These are phyloP conservation scores for Podila verticillata DNA, from an alignment of 192 early-diverging fungal species.

Conservation along the genomic window DNA sequence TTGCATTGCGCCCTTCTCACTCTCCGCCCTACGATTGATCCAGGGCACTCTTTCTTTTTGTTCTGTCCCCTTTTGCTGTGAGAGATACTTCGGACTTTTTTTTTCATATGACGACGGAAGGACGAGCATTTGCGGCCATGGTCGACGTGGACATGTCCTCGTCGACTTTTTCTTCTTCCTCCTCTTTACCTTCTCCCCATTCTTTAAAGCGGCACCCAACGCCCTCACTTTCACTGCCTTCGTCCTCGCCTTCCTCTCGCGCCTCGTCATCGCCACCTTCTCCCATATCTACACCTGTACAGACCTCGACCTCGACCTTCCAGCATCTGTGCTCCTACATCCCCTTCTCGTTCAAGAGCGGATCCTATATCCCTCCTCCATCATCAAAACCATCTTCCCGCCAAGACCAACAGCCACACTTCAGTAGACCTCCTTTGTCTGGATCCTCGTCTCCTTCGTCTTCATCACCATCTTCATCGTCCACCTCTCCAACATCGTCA, in stretches of 20 bases:
- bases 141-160: conserved; percentile 1
- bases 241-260: conserved; percentile 6
- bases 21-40: background rate
- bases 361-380: too few relatives aligned
- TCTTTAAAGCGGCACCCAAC: background rate
- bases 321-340: conserved; percentile 19
- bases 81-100: background rate
- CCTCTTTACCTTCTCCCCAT: background rate
- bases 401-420: background rate
- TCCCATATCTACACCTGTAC: background rate
- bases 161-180: background rate
- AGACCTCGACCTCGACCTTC: conserved; percentile 13
- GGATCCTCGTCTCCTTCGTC: background rate
- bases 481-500: conserved; percentile 4
- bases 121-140: conserved; percentile 46
- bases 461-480: background rate
- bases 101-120: conserved; percentile 50
- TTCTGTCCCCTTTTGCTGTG: background rate
- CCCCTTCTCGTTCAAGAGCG: conserved; percentile 12
- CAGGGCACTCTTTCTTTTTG: background rate
- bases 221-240: conserved; percentile 1
- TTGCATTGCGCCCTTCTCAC: background rate
- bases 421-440: background rate
- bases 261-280: background rate
- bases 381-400: background rate